These are phyloP conservation scores for Chaetoscypha palmicola DNA, from an alignment of 2,329 filamentous ascomycete species.

Conservation along the genomic window DNA sequence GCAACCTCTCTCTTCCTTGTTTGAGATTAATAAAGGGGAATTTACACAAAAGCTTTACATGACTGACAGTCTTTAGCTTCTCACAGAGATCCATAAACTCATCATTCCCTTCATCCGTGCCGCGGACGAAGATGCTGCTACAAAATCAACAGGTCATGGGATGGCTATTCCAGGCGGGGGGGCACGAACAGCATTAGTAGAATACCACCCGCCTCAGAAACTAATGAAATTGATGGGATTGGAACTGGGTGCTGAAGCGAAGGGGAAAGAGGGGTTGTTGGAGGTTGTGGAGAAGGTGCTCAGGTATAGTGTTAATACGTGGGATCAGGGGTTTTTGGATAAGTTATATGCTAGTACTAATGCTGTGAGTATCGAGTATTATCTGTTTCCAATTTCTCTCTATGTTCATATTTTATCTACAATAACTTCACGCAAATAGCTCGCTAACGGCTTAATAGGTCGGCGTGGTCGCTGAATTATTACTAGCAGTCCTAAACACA, in stretches of 20 bases:
- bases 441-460: constrained; percentile 40
- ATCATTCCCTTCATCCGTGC: constrained; percentile 63
- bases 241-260: constrained; percentile 50
- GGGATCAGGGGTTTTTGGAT: constrained; percentile 93
- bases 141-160: constrained; percentile 47
- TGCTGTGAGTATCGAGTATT: constrained; percentile 56
- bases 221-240: constrained; percentile 50
- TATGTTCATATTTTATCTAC: constrained; percentile 1
- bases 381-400: no score
- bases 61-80: constrained; percentile 43
- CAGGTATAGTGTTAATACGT: constrained; percentile 91
- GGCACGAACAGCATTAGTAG: constrained; percentile 53
- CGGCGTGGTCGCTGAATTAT: constrained; percentile 75
- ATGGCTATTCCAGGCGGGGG: constrained; percentile 34
- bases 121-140: constrained; percentile 57
- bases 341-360: constrained; percentile 92
- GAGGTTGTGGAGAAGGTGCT: constrained; percentile 64
- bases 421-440: neutral
- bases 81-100: constrained; percentile 58
- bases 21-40: no score
- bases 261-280: constrained; percentile 67
- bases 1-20: no score
- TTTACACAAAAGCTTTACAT: constrained; percentile 3
- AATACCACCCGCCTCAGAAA: constrained; percentile 52
- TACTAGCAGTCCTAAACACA: constrained; percentile 82